phyloP scores from a whole-genome alignment of 805 yeast species.

The Yamadazyma takamatsuzukensis region DNA sequence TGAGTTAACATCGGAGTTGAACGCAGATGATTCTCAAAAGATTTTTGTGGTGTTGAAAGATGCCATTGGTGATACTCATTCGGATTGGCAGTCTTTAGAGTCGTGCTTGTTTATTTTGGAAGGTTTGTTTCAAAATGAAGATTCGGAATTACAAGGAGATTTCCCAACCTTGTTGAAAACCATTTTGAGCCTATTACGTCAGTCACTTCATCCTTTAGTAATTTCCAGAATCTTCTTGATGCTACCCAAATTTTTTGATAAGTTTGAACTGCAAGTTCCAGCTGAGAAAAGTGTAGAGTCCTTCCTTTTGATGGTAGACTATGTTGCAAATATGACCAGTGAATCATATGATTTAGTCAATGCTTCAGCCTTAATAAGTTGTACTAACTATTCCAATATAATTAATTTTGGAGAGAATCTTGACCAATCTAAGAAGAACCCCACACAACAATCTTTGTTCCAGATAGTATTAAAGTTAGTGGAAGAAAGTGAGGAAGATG shows the following conservation, averaged over 20 bases:
- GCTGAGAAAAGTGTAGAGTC: no score
- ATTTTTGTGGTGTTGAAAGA: slow-evolving; percentile 13
- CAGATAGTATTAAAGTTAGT: slow-evolving; percentile 42
- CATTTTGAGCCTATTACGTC: slow-evolving; percentile 4
- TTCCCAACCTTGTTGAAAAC: slow-evolving; percentile 10
- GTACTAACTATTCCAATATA: slow-evolving; percentile 45
- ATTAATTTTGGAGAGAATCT: slow-evolving; percentile 13
- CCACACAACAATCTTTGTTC: slow-evolving; percentile 32
- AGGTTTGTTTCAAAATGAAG: slow-evolving; percentile 41
- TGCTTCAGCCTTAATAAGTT: slow-evolving; percentile 45
- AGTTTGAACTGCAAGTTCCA: slow-evolving; percentile 36
- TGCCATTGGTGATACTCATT: background rate
- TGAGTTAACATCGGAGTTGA: slow-evolving; percentile 53
- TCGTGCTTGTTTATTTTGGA: slow-evolving; percentile 39
- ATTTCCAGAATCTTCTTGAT: slow-evolving; percentile 47
- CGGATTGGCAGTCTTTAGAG: slow-evolving; percentile 34
- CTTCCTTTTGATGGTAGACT: no score
- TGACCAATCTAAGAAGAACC: slow-evolving; percentile 8
- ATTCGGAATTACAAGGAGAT: slow-evolving; percentile 16
- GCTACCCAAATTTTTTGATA: slow-evolving; percentile 56
- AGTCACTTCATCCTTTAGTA: slow-evolving; percentile 37
- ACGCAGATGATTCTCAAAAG: slow-evolving; percentile 33
- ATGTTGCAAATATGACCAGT: no score
- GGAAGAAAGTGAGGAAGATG: slow-evolving; percentile 72
- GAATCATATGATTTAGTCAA: slow-evolving; percentile 17